Evolutionary conservation across 352 stramenopile genomes (phyloP).

Genomic region (Albugo laibachii): DNA sequence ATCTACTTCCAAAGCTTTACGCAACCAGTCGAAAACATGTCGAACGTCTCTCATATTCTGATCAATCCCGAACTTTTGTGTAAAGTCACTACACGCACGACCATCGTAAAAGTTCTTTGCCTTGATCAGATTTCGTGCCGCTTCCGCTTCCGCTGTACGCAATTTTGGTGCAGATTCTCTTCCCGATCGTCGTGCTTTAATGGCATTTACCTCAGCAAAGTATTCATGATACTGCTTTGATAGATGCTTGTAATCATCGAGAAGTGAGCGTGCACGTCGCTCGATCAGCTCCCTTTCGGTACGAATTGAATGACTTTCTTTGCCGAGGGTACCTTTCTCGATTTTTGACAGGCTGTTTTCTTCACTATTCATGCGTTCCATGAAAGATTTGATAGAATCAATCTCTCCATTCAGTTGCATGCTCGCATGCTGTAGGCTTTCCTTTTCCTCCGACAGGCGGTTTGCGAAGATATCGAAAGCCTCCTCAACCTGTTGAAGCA

Average conservation of each 20-base stretch:
- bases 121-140: conserved; percentile 60
- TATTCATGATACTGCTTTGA: conserved; percentile 70
- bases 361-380: conserved; percentile 80
- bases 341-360: conserved; percentile 57
- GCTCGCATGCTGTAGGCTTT: conserved; percentile 65
- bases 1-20: conserved; percentile 46
- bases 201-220: conserved; percentile 53
- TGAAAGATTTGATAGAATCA: conserved; percentile 75
- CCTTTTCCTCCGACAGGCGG: conserved; percentile 64
- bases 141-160: conserved; percentile 53
- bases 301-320: conserved; percentile 63
- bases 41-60: conserved; percentile 67
- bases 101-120: conserved; percentile 79
- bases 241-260: conserved; percentile 81
- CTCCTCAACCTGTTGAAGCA: conserved; percentile 69
- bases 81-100: conserved; percentile 57
- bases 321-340: conserved; percentile 71
- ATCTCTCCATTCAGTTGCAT: conserved; percentile 69
- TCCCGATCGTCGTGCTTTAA: conserved; percentile 55
- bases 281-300: conserved; percentile 70
- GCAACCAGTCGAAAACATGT: conserved; percentile 72
- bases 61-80: conserved; percentile 68
- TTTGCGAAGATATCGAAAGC: conserved; percentile 79
- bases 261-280: conserved; percentile 59
- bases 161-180: conserved; percentile 44